Evolutionary conservation across 164 flowering plant species (phyloP), one percentile per base, ranked within the genome.

Genomic region (Kalanchoe fedtschenkoi): DNA sequence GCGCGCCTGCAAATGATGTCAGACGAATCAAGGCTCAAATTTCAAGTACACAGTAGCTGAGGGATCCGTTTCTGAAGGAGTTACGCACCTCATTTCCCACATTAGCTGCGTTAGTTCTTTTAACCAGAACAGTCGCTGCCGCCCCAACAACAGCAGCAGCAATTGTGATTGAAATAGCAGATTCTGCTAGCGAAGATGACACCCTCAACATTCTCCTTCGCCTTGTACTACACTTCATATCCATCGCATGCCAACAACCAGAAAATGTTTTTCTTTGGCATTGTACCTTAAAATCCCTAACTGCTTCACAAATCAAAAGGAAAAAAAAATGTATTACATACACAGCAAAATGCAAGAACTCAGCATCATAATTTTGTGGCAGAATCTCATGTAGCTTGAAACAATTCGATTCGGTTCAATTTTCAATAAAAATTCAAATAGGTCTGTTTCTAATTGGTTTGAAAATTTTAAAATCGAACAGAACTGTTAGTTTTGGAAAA

Each of bases 111-210:
- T 80, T 80, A 28, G 61, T 81, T 72, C 78, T 87, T 74, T 64
- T 78, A 8, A 60, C 63, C 38, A 89, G 85, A 60, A 82, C 29
- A 24, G 87, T 81, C 32, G 96, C 84, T 55, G 97, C 96, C 59
- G 82, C 83, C 62, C 96, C 96, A n/a, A 87, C 96, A 58, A 85
- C 76, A 11, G 88, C 70, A 0, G 88, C 93, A 34, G 98, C 91
- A 70, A 89, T 58, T 53, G 80, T 84, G 14, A 91, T 66, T 34
- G 96, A 85, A 59, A 79, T 83, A 21, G 86, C 91, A 39, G 92
- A 84, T 77, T 91, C 98, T 32, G 83, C 81, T 64, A 91, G 63
- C 47, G 87, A 80, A 68, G 68, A 74, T 44, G 77, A 51, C 34
- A 79, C 62, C 0, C 16, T 33, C 29, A 64, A 65, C 68, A 37